These are phyloP conservation scores for Claviceps sp. DNA, from an alignment of 2,329 filamentous ascomycete species.

Conservation along the genomic window DNA sequence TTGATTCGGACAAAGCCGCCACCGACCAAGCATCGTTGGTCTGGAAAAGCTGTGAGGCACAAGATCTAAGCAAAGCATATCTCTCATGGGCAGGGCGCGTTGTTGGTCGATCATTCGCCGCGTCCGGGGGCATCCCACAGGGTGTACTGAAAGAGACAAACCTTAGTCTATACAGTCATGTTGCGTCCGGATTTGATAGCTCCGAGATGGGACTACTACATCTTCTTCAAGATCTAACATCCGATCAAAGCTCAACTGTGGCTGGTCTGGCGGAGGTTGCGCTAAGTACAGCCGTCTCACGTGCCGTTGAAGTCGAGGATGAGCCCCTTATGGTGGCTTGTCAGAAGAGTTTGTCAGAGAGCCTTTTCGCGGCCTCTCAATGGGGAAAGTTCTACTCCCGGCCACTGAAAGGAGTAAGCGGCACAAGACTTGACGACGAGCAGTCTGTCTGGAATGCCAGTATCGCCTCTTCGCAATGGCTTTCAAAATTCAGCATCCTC, in stretches of 20 bases:
- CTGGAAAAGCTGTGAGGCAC: slow-evolving; percentile 62
- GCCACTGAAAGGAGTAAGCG: slow-evolving; percentile 31
- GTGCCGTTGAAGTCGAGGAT: slow-evolving; percentile 33
- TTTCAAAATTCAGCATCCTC: slow-evolving; percentile 45
- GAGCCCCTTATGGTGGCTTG: slow-evolving; percentile 36
- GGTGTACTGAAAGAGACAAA: slow-evolving; percentile 48
- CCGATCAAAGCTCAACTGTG: slow-evolving; percentile 39
- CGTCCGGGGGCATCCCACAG: slow-evolving; percentile 53
- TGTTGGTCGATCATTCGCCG: slow-evolving; percentile 70
- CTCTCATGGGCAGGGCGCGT: slow-evolving; percentile 75
- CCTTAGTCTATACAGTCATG: slow-evolving; percentile 35
- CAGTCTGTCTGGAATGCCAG: slow-evolving; percentile 19
- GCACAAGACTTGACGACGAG: slow-evolving; percentile 6
- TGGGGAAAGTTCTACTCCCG: slow-evolving; percentile 44
- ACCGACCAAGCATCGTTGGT: slow-evolving; percentile 49
- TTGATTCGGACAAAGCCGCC: slow-evolving; percentile 54
- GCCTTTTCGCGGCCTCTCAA: slow-evolving; percentile 38
- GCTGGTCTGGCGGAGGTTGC: slow-evolving; percentile 49
- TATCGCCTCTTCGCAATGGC: slow-evolving; percentile 41
- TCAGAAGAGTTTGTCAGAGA: slow-evolving; percentile 36
- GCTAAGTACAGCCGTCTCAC: slow-evolving; percentile 42
- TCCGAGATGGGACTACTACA: slow-evolving; percentile 52
- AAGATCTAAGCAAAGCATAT: slow-evolving; percentile 52
- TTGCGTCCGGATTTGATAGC: slow-evolving; percentile 31
- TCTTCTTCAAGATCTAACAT: slow-evolving; percentile 47